Conservation (phyloP, 768 basidiomycete genomes). For the Lactarius sp. region DNA sequence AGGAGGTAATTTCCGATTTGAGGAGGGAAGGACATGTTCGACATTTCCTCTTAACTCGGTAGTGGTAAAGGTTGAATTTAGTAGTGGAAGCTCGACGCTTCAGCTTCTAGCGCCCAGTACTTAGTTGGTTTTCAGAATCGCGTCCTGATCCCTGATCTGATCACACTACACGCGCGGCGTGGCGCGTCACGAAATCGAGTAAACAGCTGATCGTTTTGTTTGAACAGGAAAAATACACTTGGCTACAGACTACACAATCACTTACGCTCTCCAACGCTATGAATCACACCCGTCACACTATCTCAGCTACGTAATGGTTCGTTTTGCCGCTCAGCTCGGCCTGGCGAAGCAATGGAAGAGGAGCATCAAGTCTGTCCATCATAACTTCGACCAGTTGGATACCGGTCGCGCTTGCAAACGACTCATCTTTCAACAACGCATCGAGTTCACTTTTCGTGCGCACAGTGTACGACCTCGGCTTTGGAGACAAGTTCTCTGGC, state of each 20-base stretch:
- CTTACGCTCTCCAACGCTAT: not conserved
- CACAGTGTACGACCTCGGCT: constrained; percentile 61
- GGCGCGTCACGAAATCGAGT: not conserved
- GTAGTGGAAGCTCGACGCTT: not conserved
- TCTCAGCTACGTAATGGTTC: constrained; percentile 38
- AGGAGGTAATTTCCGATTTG: constrained; percentile 59
- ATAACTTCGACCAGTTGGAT: constrained; percentile 79
- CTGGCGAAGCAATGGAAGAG: constrained; percentile 52
- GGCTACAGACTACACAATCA: too few relatives aligned
- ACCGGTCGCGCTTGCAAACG: constrained; percentile 58
- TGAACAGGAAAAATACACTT: not conserved
- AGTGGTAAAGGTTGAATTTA: not conserved
- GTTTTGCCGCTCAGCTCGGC: constrained; percentile 50
- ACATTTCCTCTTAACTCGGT: not conserved
- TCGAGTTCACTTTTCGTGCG: constrained; percentile 62
- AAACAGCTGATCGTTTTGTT: not conserved
- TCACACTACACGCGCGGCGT: too few relatives aligned
- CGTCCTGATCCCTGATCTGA: not conserved
- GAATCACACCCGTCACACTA: not conserved
- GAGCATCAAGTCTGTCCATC: constrained; percentile 72
- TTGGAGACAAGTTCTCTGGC: constrained; percentile 42
- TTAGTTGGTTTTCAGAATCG: not conserved
- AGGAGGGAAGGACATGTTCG: constrained; percentile 29
- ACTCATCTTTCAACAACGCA: constrained; percentile 54
- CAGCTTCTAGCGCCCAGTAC: not conserved